Evolutionary conservation across 768 basidiomycete genomes (phyloP).

Genomic region (Crassisporium funariophilum): DNA sequence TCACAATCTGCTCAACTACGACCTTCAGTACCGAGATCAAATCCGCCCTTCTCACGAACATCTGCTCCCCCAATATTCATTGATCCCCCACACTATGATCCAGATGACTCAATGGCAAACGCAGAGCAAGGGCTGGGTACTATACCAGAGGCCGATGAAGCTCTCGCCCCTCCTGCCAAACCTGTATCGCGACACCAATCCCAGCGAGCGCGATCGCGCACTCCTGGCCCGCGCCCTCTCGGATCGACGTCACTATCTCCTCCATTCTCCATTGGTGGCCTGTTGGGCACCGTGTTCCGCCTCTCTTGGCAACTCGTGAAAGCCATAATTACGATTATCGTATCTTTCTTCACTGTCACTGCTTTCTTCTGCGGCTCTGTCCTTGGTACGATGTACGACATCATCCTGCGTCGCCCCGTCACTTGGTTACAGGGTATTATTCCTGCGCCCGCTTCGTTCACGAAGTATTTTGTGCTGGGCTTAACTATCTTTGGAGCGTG

Average conservation of each 20-base stretch:
- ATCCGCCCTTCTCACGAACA: slow-evolving; percentile 35
- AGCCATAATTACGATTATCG: slow-evolving; percentile 22
- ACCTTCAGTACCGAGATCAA: slow-evolving; percentile 29
- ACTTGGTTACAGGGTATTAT: slow-evolving; percentile 37
- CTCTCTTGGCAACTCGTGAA: slow-evolving; percentile 25
- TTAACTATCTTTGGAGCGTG: slow-evolving; percentile 46
- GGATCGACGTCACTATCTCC: slow-evolving; percentile 24
- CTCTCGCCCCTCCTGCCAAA: slow-evolving; percentile 26
- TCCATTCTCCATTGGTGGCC: slow-evolving; percentile 46
- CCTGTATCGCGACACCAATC: slow-evolving; percentile 24
- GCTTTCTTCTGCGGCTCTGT: slow-evolving; percentile 48
- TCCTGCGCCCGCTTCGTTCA: slow-evolving; percentile 33
- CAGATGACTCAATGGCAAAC: slow-evolving; percentile 43
- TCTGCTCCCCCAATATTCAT: slow-evolving; percentile 41
- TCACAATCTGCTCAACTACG: slow-evolving; percentile 38
- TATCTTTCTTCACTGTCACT: slow-evolving; percentile 36
- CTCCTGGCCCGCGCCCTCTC: slow-evolving; percentile 28
- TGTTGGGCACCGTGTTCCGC: slow-evolving; percentile 44
- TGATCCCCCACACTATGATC: slow-evolving; percentile 38
- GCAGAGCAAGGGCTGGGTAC: slow-evolving; percentile 58
- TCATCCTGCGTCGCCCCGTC: slow-evolving; percentile 50
- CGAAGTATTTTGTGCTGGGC: slow-evolving; percentile 46
- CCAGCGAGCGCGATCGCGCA: slow-evolving; percentile 31
- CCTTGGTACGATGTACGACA: slow-evolving; percentile 50
- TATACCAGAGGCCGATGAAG: slow-evolving; percentile 69